Percentiles rank a stretch among this genome's conserved stretches.
These are phyloP conservation scores for Filosporella fistucella DNA, from an alignment of 495 filamentous ascomycete species.

Conservation along the genomic window DNA sequence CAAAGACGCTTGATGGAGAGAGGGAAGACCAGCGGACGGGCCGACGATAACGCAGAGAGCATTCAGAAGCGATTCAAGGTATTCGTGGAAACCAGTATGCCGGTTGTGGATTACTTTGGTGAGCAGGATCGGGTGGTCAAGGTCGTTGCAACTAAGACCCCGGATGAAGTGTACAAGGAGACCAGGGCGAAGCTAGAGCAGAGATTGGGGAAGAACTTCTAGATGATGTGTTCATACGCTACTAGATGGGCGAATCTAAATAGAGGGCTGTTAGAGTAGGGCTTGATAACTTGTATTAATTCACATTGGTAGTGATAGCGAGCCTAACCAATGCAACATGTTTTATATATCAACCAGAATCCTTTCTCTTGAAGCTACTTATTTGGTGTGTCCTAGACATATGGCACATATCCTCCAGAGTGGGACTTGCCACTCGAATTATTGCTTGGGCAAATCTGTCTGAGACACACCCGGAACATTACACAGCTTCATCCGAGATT, in stretches of 20 bases:
- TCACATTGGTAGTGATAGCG: not conserved
- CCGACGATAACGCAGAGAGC: constrained; percentile 91
- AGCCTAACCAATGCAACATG: too few relatives aligned
- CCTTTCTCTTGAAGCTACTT: too few relatives aligned
- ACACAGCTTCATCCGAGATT: too few relatives aligned
- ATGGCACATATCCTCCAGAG: too few relatives aligned
- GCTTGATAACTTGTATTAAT: too few relatives aligned
- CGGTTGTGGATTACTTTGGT: constrained; percentile 84
- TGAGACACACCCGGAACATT: too few relatives aligned
- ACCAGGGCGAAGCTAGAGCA: constrained; percentile 42
- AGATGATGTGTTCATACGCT: not conserved
- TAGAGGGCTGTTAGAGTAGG: not conserved
- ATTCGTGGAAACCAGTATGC: constrained; percentile 94
- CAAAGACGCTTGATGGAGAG: constrained; percentile 75
- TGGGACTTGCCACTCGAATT: too few relatives aligned
- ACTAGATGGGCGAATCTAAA: too few relatives aligned
- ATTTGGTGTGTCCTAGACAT: too few relatives aligned
- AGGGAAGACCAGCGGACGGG: constrained; percentile 84
- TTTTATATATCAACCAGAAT: too few relatives aligned
- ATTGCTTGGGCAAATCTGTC: too few relatives aligned
- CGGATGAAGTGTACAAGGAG: constrained; percentile 70
- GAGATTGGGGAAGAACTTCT: constrained; percentile 24
- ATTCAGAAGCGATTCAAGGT: constrained; percentile 94
- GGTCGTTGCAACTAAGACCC: constrained; percentile 59
- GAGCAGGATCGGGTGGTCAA: constrained; percentile 71